Evolutionary conservation across 2,329 filamentous ascomycete genomes (phyloP).

Genomic region (Fusarium sp.): DNA sequence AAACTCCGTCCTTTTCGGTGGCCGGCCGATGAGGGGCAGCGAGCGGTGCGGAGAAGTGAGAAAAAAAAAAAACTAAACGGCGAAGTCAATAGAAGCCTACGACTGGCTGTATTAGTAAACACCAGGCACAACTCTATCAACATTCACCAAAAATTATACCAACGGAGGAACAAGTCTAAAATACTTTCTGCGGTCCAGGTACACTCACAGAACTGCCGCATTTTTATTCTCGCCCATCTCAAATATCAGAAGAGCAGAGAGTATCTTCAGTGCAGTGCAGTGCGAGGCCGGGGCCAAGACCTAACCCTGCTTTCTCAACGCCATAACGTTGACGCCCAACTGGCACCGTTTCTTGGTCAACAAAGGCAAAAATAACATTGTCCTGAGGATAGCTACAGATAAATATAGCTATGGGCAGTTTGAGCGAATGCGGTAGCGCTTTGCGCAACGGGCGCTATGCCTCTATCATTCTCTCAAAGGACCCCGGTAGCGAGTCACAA

Average conservation of each 20-base stretch:
- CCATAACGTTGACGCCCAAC: constrained; percentile 29
- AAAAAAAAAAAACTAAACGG: constrained; percentile 13
- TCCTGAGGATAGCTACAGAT: not conserved
- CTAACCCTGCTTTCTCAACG: constrained; percentile 34
- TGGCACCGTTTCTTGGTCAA: constrained; percentile 1
- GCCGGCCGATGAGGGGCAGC: constrained; percentile 28
- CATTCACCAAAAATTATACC: constrained; percentile 23
- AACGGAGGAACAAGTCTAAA: not conserved
- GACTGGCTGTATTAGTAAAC: constrained; percentile 33
- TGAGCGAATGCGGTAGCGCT: constrained; percentile 32
- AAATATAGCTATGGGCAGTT: constrained; percentile 7
- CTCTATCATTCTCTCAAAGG: constrained; percentile 39
- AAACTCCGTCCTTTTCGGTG: constrained; percentile 30
- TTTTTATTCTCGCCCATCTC: not conserved
- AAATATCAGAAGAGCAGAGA: not conserved
- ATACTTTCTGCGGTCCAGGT: not conserved
- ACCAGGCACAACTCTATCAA: constrained; percentile 36
- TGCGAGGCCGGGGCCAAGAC: constrained; percentile 31
- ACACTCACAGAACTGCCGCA: not conserved
- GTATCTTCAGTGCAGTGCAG: constrained; percentile 2
- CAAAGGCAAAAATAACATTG: not conserved
- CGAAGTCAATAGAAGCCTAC: constrained; percentile 29
- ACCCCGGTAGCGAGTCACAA: constrained; percentile 17
- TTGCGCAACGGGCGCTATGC: constrained; percentile 42
- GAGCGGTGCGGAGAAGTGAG: constrained; percentile 34